Evolutionary conservation across 768 basidiomycete species (phyloP).

Genomic region (Pholiota microspora): DNA sequence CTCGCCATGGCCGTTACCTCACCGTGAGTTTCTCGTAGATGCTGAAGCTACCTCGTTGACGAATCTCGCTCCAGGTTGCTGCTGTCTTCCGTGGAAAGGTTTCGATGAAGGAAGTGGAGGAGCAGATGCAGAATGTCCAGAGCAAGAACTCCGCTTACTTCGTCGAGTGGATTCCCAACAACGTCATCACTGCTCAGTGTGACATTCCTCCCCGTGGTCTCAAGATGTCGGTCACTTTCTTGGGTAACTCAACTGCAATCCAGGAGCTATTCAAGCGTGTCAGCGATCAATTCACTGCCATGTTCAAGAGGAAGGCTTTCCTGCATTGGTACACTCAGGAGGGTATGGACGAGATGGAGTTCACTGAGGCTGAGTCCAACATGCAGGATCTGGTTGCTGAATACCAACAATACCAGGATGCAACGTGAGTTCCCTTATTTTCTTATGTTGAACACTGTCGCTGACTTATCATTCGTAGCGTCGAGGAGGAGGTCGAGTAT

Average conservation of each 20-base stretch:
- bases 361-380: constrained; percentile 99
- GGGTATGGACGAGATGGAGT: constrained; percentile 99
- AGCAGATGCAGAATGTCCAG: constrained; percentile 97
- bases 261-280: constrained; percentile 99
- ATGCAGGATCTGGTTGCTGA: constrained; percentile 99
- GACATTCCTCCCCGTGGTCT: constrained; percentile 94
- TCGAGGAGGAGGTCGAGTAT: constrained; percentile 86
- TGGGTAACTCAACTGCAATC: constrained; percentile 96
- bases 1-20: constrained; percentile 95
- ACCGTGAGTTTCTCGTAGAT: constrained; percentile 54
- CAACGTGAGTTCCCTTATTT: constrained; percentile 59
- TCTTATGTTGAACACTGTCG: background rate
- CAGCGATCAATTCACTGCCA: constrained; percentile 96
- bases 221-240: constrained; percentile 97
- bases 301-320: constrained; percentile 99
- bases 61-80: constrained; percentile 53
- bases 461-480: constrained; percentile 38
- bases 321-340: constrained; percentile 99
- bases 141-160: constrained; percentile 98
- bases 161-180: constrained; percentile 99
- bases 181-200: constrained; percentile 96
- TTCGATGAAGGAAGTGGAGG: constrained; percentile 99
- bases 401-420: constrained; percentile 96
- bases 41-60: background rate
- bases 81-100: constrained; percentile 99